phyloP scores from a whole-genome alignment of 1,284 basidiomycete genomes.

The Mrakiaceae sp. region DNA sequence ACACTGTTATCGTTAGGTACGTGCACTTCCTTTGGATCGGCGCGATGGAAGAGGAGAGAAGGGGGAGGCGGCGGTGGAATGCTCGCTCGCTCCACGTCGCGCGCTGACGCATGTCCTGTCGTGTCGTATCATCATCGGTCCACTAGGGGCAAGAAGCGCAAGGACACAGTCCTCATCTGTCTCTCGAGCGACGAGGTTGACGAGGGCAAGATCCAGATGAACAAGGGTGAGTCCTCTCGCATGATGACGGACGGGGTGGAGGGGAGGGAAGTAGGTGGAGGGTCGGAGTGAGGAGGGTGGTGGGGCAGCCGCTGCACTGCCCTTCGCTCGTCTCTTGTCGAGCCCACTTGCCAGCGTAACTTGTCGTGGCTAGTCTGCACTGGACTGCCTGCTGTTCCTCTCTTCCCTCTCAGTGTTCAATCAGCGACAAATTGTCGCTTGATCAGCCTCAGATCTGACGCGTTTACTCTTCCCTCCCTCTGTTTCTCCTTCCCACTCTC shows the following conservation, averaged over 20 bases:
- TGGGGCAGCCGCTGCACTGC: too few species aligned
- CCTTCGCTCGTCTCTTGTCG: too few species aligned
- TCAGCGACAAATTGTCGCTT: too few species aligned
- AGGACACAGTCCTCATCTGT: conserved; percentile 91
- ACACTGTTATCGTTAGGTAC: conserved; percentile 82
- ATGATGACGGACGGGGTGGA: neutral
- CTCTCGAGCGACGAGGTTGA: conserved; percentile 91
- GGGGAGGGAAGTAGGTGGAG: too few species aligned
- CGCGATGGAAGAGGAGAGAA: too few species aligned
- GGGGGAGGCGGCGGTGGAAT: too few species aligned
- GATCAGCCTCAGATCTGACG: too few species aligned
- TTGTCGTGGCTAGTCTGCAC: too few species aligned
- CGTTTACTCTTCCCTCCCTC: neutral
- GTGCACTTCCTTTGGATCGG: conserved; percentile 20
- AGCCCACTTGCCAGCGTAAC: too few species aligned
- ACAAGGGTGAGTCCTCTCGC: conserved; percentile 51
- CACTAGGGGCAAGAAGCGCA: conserved; percentile 79
- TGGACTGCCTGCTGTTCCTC: too few species aligned
- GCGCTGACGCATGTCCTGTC: neutral
- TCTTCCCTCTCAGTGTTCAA: too few species aligned
- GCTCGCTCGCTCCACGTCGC: neutral
- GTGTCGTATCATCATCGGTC: conserved; percentile 5
- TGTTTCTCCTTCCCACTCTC: neutral
- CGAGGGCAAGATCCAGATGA: conserved; percentile 94
- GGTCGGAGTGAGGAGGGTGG: too few species aligned